Percentiles rank a stretch among this genome's conserved stretches.
These are phyloP conservation scores for Leccinum subtestaceum DNA, from an alignment of 768 basidiomycete species.

Conservation along the genomic window DNA sequence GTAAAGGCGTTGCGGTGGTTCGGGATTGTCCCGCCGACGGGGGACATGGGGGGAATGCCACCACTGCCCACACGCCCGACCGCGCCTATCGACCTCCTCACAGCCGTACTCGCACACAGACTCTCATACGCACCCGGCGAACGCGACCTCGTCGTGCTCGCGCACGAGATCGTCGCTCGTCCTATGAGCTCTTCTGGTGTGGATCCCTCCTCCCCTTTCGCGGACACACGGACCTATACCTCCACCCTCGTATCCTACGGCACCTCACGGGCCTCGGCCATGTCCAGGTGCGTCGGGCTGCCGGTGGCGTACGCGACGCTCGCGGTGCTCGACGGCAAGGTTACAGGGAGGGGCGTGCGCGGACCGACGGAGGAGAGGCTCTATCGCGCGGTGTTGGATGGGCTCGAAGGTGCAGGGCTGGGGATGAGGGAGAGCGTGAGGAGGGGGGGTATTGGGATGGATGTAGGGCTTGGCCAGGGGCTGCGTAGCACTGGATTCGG, in stretches of 20 bases:
- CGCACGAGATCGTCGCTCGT: slow-evolving; percentile 72
- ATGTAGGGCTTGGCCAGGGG: slow-evolving; percentile 31
- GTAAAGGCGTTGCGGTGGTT: slow-evolving; percentile 46
- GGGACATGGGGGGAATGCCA: slow-evolving; percentile 29
- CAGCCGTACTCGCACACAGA: slow-evolving; percentile 65
- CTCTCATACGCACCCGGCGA: slow-evolving; percentile 69
- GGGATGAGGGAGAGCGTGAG: slow-evolving; percentile 38
- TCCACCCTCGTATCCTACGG: slow-evolving; percentile 63
- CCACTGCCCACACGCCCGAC: slow-evolving; percentile 41
- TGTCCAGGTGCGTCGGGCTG: slow-evolving; percentile 88
- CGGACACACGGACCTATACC: slow-evolving; percentile 53
- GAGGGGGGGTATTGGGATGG: slow-evolving; percentile 46
- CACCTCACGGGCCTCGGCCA: slow-evolving; percentile 60
- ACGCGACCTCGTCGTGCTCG: slow-evolving; percentile 82
- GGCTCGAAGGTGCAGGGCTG: slow-evolving; percentile 50
- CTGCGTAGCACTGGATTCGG: slow-evolving; percentile 9
- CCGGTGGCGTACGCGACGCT: slow-evolving; percentile 84
- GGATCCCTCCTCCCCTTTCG: background rate
- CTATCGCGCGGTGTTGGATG: slow-evolving; percentile 59
- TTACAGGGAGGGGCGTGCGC: slow-evolving; percentile 55
- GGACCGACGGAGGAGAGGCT: slow-evolving; percentile 63
- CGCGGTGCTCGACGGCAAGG: slow-evolving; percentile 61
- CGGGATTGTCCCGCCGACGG: slow-evolving; percentile 9
- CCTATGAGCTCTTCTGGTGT: too few species aligned
- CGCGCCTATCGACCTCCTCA: slow-evolving; percentile 71